These are phyloP conservation scores for Stephania cephalantha DNA, from an alignment of 164 flowering plant genomes.

Conservation along the genomic window DNA sequence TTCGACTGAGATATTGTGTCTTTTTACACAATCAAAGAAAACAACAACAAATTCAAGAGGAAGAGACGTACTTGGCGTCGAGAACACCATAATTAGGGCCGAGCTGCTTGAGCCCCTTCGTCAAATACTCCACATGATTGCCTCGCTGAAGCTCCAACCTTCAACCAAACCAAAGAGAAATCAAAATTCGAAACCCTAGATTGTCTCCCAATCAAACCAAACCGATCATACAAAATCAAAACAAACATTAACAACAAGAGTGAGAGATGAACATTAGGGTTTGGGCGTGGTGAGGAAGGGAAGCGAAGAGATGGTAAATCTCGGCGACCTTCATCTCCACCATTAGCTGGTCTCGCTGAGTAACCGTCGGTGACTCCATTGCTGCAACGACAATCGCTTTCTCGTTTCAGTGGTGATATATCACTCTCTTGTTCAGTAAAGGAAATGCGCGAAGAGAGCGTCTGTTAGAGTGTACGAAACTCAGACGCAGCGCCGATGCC, in stretches of 20 bases:
- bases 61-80: slow-evolving; percentile 64
- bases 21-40: neutral
- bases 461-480: too few relatives aligned
- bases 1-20: too few relatives aligned
- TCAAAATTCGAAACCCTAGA: neutral
- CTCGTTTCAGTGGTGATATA: neutral
- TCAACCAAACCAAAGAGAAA: neutral
- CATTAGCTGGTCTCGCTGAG: slow-evolving; percentile 43
- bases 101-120: slow-evolving; percentile 46
- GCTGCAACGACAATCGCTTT: neutral
- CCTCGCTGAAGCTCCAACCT: slow-evolving; percentile 72
- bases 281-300: slow-evolving; percentile 27
- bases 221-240: neutral
- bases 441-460: too few relatives aligned
- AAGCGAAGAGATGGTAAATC: slow-evolving; percentile 28
- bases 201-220: neutral
- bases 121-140: slow-evolving; percentile 53
- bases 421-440: too few relatives aligned
- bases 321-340: slow-evolving; percentile 31
- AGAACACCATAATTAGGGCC: slow-evolving; percentile 51
- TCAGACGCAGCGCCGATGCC: too few relatives aligned
- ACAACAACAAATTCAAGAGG: neutral
- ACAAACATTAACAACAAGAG: neutral
- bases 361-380: slow-evolving; percentile 21
- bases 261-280: slow-evolving; percentile 24